Base-by-base conservation (phyloP, 345 rosid species). In the Isatis tinctoria region DNA sequence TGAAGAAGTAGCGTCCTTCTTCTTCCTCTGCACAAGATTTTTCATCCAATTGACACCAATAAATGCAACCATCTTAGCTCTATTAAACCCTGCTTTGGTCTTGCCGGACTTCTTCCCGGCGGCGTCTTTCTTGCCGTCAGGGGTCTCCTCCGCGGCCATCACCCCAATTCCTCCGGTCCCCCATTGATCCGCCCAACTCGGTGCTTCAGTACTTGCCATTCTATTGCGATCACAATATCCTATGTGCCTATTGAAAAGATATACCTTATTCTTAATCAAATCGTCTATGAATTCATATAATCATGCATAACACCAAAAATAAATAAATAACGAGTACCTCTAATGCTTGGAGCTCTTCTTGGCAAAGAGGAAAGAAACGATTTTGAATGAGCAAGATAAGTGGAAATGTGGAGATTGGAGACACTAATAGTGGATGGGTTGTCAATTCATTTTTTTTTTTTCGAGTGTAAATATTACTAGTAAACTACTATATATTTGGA, bases 131-230 rank as follows among this genome's bases (percentile, higher is more conserved):
- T 83, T 70, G 62, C 79, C 48, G 41, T 68, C 69, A 8, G 67
- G 24, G 13, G 62, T 69, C n/a, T 83, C 85, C 0, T 83, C 88
- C 12, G 75, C 73, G 6, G 74, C 79, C 78, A 85, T 84, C 33
- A 85, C 82, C 17, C 72, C 83, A 72, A 82, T 69, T 9, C 97
- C 97, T 59, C 97, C 97, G 5, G 84, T 85, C 5, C 97, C 99
- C 97, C 96, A 88, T 69, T 95, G 97, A 79, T 90, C 97, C 9
- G 97, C 96, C 97, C 93, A 94, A 84, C 93, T 91, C 2, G 90
- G 92, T 45, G 93, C 91, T 44, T 87, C 96, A n/a, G n/a, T n/a
- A 58, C 83, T 83, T 10, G 83, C 90, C 98, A 91, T 88, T 63
- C 41, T 52, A 4, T 33, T 13, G 10, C 14, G 37, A 65, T 44